phyloP scores from a whole-genome alignment of 2,329 filamentous ascomycete species.

The Paecilomyces variotii region DNA sequence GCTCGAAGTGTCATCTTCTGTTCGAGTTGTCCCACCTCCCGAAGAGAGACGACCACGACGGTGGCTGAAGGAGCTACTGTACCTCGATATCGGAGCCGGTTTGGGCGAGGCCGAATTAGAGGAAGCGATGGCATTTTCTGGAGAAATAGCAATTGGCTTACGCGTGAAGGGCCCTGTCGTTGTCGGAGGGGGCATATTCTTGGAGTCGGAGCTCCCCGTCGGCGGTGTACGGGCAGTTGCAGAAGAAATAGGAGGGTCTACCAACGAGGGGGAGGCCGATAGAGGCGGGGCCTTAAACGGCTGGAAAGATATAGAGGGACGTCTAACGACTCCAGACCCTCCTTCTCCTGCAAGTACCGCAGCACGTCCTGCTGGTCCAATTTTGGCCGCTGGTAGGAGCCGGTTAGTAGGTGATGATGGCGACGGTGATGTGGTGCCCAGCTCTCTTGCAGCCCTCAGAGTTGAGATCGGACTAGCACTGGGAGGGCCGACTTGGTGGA shows the following conservation, averaged over 20 bases:
- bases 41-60: conserved; percentile 70
- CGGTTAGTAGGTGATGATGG: conserved; percentile 46
- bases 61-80: conserved; percentile 91
- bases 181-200: conserved; percentile 30
- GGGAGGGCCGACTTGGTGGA: conserved; percentile 66
- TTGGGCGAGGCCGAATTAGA: conserved; percentile 70
- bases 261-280: conserved; percentile 71
- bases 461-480: conserved; percentile 82
- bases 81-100: conserved; percentile 68
- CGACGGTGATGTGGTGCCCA: conserved; percentile 41
- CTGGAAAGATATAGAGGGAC: conserved; percentile 82
- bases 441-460: conserved; percentile 59
- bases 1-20: conserved; percentile 53
- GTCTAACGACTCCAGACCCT: conserved; percentile 49
- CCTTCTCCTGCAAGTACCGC: conserved; percentile 39
- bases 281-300: conserved; percentile 94
- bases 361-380: conserved; percentile 23
- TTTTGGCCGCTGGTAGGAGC: conserved; percentile 31
- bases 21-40: conserved; percentile 53
- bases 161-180: conserved; percentile 29
- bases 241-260: conserved; percentile 32
- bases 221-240: conserved; percentile 36
- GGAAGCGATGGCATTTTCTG: conserved; percentile 55
- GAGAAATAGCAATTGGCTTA: conserved; percentile 44
- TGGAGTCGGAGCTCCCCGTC: conserved; percentile 31